Evolutionary conservation across 2,329 filamentous ascomycete species (phyloP).

Genomic region (Aspergillus costaricaensis): DNA sequence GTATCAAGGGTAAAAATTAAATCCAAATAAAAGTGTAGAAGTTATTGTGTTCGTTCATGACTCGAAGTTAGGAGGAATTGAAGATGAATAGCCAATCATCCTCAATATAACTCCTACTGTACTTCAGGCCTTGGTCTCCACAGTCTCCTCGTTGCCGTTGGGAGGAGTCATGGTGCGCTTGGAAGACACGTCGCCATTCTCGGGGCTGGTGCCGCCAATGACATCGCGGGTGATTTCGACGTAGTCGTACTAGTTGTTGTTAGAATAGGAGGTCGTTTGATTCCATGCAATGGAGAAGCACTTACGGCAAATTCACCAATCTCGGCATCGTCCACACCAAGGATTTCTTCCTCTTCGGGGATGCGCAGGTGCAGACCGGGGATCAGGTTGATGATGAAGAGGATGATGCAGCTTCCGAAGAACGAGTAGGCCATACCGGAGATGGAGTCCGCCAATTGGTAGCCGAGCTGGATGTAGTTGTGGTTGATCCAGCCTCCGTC

Average conservation of each 20-base stretch:
- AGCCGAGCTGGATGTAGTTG: constrained; percentile 79
- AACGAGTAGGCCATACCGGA: constrained; percentile 78
- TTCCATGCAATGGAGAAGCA: constrained; percentile 16
- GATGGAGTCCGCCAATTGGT: constrained; percentile 80
- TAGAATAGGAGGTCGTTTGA: not conserved
- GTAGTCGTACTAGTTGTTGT: constrained; percentile 69
- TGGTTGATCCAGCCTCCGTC: constrained; percentile 79
- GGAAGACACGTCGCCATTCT: constrained; percentile 28
- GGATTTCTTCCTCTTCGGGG: constrained; percentile 74
- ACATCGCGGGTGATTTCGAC: constrained; percentile 79
- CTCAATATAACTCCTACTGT: not conserved
- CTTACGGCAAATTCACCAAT: constrained; percentile 85
- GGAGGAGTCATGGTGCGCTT: constrained; percentile 34
- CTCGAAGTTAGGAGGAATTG: not conserved
- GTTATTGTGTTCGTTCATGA: not conserved
- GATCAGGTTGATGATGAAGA: constrained; percentile 77
- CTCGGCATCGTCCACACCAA: constrained; percentile 86
- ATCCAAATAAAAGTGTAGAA: not conserved
- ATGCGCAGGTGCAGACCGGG: constrained; percentile 75
- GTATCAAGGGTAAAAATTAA: not conserved
- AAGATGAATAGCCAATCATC: not conserved
- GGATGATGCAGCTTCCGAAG: constrained; percentile 72
- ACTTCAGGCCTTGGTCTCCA: constrained; percentile 30
- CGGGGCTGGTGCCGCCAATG: constrained; percentile 34
- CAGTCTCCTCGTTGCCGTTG: constrained; percentile 17